Percentiles rank a stretch among this genome's conserved stretches.
phyloP scores from a whole-genome alignment of 345 rosid species.

The Erysimum cheiranthoides region DNA sequence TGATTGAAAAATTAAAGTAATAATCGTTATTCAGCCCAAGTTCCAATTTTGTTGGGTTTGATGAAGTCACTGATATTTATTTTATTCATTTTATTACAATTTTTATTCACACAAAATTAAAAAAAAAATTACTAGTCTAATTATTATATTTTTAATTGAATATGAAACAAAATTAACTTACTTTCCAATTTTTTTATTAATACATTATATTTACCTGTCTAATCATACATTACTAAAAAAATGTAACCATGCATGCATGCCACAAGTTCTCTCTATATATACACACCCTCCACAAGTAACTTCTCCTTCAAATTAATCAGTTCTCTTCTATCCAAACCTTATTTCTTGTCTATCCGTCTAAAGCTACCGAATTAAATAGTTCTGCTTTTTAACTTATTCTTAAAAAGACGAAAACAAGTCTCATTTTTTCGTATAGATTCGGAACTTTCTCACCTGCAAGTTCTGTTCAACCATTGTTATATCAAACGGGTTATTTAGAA shows the following conservation, averaged over 20 bases:
- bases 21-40: conserved; percentile 25
- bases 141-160: too few species aligned
- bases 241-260: conserved; percentile 35
- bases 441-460: background rate
- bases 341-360: background rate
- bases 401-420: background rate
- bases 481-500: conserved; percentile 6
- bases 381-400: background rate
- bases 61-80: conserved; percentile 21
- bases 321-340: conserved; percentile 10
- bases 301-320: conserved; percentile 11
- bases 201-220: too few species aligned
- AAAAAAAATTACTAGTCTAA: background rate
- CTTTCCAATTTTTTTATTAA: too few species aligned
- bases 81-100: conserved; percentile 5
- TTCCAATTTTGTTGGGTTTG: conserved; percentile 37
- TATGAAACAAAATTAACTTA: too few species aligned
- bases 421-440: background rate
- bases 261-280: conserved; percentile 22
- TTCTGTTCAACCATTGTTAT: conserved; percentile 18
- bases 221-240: background rate
- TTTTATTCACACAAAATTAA: background rate
- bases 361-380: conserved; percentile 14
- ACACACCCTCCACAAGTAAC: conserved; percentile 32
- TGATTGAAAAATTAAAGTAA: conserved; percentile 13